Base-by-base conservation (phyloP, 345 rosid species). In the Ceriops decandra region DNA sequence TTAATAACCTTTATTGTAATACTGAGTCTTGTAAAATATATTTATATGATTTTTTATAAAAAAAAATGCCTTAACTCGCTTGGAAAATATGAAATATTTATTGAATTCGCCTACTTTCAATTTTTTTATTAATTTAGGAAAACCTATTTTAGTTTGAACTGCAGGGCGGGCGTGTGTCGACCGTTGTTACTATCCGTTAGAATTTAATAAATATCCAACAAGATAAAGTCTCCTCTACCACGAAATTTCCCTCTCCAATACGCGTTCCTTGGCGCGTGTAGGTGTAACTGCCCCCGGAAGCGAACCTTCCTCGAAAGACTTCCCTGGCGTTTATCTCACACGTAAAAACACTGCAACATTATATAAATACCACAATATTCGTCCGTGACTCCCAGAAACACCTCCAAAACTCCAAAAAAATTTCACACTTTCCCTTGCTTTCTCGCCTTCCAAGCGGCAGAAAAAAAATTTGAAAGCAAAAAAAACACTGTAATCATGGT, bases 401-500 rank as follows among this genome's bases (percentile, higher is more conserved):
- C 5, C 15, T 13, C 49, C 3, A 3, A 11, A 11, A 13, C 49
- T 2, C 49, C 49, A 4, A 0, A 13, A 8, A 56, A 9, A 15
- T 42, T 42, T 35, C 16, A 4, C 52, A 7, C n/a, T 66, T 4
- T 64, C 56, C 24, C 24, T 16, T 2, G 0, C 2, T 52, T 72
- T 66, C 71, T 73, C 57, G 1, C 28, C 42, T 19, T 2, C 66
- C 70, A 72, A 62, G 28, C 59, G 22, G 24, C 3, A 3, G 16
- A 9, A 56, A 31, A 31, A 35, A 33, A 54, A 9, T 54, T 24
- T 56, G 16, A 27, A 56, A 56, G 9, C 30, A 13, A 56, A 56
- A 13, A 56, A 56, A 20, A 20, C 30, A 13, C 28, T 8, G 59
- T 20, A 60, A 61, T 10, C 20, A 81, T 81, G 87, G 74, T 84